A percentile compares a stretch with the other conserved stretches of the same genome.
These are phyloP conservation scores for Trifolium repens DNA, from an alignment of 306 rosid genomes.

Conservation along the genomic window DNA sequence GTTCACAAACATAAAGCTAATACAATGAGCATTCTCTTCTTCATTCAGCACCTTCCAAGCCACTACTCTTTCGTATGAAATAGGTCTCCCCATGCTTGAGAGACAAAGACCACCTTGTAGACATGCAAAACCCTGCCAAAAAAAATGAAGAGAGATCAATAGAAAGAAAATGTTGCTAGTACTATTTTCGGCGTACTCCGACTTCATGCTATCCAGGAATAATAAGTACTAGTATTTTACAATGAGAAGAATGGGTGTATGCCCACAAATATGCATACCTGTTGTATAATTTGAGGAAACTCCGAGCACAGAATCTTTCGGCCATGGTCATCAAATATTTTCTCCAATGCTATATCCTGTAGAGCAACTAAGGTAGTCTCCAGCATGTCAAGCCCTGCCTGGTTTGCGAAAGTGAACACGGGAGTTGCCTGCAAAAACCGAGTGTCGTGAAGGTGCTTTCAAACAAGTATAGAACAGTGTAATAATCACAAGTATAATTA, in stretches of 20 bases:
- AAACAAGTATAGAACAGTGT: background rate
- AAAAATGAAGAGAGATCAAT: constrained; percentile 22
- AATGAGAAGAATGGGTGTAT: background rate
- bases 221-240: background rate
- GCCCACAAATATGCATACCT: constrained; percentile 51
- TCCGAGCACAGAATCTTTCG: constrained; percentile 83
- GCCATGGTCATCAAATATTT: constrained; percentile 95
- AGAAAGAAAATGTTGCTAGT: constrained; percentile 5
- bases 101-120: constrained; percentile 97
- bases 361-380: constrained; percentile 97
- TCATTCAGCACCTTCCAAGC: constrained; percentile 99
- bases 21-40: constrained; percentile 95
- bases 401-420: constrained; percentile 93
- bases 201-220: background rate
- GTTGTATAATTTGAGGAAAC: constrained; percentile 94
- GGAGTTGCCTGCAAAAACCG: constrained; percentile 74
- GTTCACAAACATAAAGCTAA: constrained; percentile 91
- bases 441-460: constrained; percentile 13
- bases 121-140: constrained; percentile 83
- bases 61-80: constrained; percentile 90
- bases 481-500: background rate
- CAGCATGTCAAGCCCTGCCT: constrained; percentile 98
- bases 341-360: constrained; percentile 84
- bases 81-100: constrained; percentile 99
- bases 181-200: constrained; percentile 38